Evolutionary conservation across 2,329 filamentous ascomycete genomes (phyloP).

Genomic region (Endothia cerciana): DNA sequence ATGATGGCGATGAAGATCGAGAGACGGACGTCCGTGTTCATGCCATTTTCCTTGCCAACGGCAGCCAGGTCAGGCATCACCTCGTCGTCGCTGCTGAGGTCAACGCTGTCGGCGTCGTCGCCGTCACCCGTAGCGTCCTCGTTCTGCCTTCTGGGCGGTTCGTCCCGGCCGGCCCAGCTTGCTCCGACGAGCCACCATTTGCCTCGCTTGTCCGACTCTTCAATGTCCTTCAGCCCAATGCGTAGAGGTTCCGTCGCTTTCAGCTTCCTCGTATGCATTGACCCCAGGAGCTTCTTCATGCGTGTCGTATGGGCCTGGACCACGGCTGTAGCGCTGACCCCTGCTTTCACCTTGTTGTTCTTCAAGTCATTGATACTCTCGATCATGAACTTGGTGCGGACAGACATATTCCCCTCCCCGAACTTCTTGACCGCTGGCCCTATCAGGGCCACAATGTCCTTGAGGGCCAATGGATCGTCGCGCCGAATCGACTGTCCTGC

Average conservation of each 20-base stretch:
- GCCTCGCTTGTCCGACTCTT: slow-evolving; percentile 80
- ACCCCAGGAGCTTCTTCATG: slow-evolving; percentile 87
- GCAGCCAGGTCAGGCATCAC: slow-evolving; percentile 70
- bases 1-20: slow-evolving; percentile 94
- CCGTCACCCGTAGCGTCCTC: slow-evolving; percentile 37
- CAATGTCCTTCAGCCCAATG: slow-evolving; percentile 80
- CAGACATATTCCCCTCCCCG: slow-evolving; percentile 74
- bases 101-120: slow-evolving; percentile 40
- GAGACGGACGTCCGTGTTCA: slow-evolving; percentile 84
- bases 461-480: slow-evolving; percentile 85
- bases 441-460: slow-evolving; percentile 83
- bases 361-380: slow-evolving; percentile 94
- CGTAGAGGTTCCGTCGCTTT: slow-evolving; percentile 82
- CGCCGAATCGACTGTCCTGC: slow-evolving; percentile 82
- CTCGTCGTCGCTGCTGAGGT: slow-evolving; percentile 47
- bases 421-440: slow-evolving; percentile 70
- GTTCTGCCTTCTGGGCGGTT: slow-evolving; percentile 29
- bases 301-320: slow-evolving; percentile 80
- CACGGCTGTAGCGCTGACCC: slow-evolving; percentile 69
- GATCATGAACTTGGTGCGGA: slow-evolving; percentile 95
- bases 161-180: slow-evolving; percentile 68
- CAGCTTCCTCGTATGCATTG: slow-evolving; percentile 68
- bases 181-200: slow-evolving; percentile 99
- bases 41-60: slow-evolving; percentile 79
- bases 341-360: slow-evolving; percentile 86